phyloP scores from a whole-genome alignment of 2,329 filamentous ascomycete species.

The Chaetothyriales sp. region DNA sequence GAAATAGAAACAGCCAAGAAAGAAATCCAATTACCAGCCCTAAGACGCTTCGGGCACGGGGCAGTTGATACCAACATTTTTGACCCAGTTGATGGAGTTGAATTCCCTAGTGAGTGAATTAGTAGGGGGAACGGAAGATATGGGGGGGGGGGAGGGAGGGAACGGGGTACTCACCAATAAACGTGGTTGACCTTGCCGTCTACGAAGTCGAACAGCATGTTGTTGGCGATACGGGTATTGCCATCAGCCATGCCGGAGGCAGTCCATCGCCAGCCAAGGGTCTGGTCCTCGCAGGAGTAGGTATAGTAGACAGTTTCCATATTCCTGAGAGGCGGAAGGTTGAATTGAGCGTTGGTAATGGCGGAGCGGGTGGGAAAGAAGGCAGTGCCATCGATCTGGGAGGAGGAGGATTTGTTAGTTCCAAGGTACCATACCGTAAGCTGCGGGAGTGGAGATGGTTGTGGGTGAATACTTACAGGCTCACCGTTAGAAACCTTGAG shows the following conservation, averaged over 20 bases:
- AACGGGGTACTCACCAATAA: not conserved
- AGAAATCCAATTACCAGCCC: too few species aligned
- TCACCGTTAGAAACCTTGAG: not conserved
- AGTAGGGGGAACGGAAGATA: not conserved
- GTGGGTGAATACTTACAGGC: not conserved
- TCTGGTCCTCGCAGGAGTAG: not conserved
- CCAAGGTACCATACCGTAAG: too few species aligned
- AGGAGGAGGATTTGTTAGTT: not conserved
- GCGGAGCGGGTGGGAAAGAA: not conserved
- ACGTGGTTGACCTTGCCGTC: not conserved
- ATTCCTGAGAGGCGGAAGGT: not conserved
- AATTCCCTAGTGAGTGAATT: not conserved
- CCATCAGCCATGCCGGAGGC: not conserved
- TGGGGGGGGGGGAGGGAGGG: not conserved
- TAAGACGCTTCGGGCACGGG: not conserved
- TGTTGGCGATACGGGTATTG: not conserved
- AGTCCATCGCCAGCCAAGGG: not conserved
- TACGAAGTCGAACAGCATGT: not conserved
- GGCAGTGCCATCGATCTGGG: not conserved
- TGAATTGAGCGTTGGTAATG: not conserved
- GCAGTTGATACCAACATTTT: not conserved
- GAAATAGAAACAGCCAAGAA: too few species aligned
- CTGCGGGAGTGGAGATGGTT: too few species aligned
- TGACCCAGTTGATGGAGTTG: not conserved
- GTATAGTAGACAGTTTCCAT: not conserved